A percentile compares a stretch with the other conserved stretches of the same genome.
Conservation (phyloP, 306 rosid genomes). For the Cucurbita ficifolia region DNA sequence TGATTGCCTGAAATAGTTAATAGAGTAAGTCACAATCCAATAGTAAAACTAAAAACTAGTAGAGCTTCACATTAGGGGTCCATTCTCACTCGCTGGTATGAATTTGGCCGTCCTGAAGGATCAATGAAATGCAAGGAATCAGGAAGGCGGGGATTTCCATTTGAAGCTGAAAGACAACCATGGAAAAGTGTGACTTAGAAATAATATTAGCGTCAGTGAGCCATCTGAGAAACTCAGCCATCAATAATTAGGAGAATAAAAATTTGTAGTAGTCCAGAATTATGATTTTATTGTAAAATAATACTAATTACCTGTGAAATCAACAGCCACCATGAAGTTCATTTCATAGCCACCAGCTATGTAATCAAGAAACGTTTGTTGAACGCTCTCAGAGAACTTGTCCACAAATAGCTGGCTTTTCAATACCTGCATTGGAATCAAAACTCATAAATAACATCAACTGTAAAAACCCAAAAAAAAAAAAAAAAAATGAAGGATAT, state of each 20-base stretch:
- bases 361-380: slow-evolving; percentile 83
- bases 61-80: slow-evolving; percentile 8
- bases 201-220: not conserved
- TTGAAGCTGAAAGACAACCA: slow-evolving; percentile 67
- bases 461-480: slow-evolving; percentile 2
- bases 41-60: slow-evolving; percentile 3
- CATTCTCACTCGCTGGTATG: slow-evolving; percentile 86
- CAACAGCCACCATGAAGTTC: slow-evolving; percentile 93
- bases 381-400: slow-evolving; percentile 46
- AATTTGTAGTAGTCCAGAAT: not conserved
- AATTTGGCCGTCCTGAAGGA: slow-evolving; percentile 85
- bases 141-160: slow-evolving; percentile 96
- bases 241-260: not conserved
- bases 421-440: slow-evolving; percentile 36
- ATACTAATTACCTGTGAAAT: slow-evolving; percentile 60
- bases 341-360: slow-evolving; percentile 81
- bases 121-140: slow-evolving; percentile 99
- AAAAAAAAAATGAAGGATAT: not conserved
- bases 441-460: slow-evolving; percentile 15
- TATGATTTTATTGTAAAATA: not conserved
- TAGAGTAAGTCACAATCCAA: slow-evolving; percentile 7
- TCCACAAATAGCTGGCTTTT: slow-evolving; percentile 82
- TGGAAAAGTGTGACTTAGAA: not conserved
- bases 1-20: slow-evolving; percentile 52
- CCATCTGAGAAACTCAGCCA: not conserved